phyloP scores from a whole-genome alignment of 2,329 filamentous ascomycete species.

The Scedosporium boydii region DNA sequence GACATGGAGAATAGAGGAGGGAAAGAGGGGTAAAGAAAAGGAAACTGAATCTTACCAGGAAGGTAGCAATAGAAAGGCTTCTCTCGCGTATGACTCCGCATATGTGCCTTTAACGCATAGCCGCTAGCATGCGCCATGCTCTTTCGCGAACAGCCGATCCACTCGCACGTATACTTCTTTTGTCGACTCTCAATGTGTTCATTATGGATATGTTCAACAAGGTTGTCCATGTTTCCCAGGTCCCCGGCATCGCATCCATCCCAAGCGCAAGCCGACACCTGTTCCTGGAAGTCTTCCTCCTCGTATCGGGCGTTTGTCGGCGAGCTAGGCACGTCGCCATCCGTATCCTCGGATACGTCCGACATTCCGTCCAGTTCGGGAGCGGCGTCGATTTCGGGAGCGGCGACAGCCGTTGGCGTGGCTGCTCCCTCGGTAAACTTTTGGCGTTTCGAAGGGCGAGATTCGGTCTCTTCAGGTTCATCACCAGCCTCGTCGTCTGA shows the following conservation, averaged over 20 bases:
- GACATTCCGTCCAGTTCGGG: constrained; percentile 49
- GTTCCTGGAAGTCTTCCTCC: constrained; percentile 67
- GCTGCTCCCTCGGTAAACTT: constrained; percentile 34
- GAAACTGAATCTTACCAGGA: constrained; percentile 53
- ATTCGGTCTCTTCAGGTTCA: constrained; percentile 30
- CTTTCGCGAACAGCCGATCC: constrained; percentile 82
- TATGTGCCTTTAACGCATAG: constrained; percentile 92
- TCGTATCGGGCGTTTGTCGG: constrained; percentile 57
- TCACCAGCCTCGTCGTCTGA: constrained; percentile 31
- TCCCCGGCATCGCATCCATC: constrained; percentile 64
- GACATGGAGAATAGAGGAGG: neutral
- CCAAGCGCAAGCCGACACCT: constrained; percentile 72
- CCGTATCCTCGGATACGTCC: constrained; percentile 84
- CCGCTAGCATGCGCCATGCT: constrained; percentile 88
- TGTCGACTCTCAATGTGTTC: constrained; percentile 88
- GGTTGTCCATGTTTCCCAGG: constrained; percentile 67
- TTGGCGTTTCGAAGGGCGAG: constrained; percentile 37
- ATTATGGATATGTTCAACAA: constrained; percentile 80
- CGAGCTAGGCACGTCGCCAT: constrained; percentile 70
- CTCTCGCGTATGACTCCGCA: constrained; percentile 95
- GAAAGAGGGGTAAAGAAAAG: neutral
- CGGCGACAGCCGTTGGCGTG: constrained; percentile 33
- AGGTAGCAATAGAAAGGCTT: constrained; percentile 97
- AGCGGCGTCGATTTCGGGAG: constrained; percentile 32
- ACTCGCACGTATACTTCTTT: constrained; percentile 98